Evolutionary conservation across 208 protist species (phyloP).

Genomic region (Acanthamoeba sp.): DNA sequence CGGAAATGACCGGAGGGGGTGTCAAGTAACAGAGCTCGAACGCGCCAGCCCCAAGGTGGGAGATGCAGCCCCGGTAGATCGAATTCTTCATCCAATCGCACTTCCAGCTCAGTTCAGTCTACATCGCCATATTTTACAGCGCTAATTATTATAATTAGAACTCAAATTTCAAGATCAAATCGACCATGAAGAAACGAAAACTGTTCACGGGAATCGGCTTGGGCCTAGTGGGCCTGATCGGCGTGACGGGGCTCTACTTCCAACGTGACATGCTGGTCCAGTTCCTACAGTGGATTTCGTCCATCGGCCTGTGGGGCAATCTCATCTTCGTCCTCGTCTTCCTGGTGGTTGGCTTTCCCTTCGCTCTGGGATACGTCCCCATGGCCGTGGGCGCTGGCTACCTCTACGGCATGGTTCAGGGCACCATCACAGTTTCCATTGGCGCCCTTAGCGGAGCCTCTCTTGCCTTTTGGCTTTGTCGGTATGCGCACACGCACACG

Average conservation of each 20-base stretch:
- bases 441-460: conserved; percentile 52
- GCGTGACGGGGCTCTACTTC: conserved; percentile 51
- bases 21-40: too few species aligned
- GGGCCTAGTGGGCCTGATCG: neutral
- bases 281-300: conserved; percentile 57
- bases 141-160: too few species aligned
- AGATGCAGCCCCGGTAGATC: conserved; percentile 13
- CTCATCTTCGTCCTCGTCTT: conserved; percentile 61
- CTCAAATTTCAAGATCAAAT: neutral
- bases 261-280: conserved; percentile 31
- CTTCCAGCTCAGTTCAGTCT: neutral
- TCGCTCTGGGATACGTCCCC: conserved; percentile 70
- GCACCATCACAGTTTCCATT: conserved; percentile 65
- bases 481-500: neutral
- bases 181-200: conserved; percentile 24
- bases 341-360: conserved; percentile 65
- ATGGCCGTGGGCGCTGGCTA: conserved; percentile 64
- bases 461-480: conserved; percentile 48
- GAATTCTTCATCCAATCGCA: neutral
- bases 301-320: conserved; percentile 69
- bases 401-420: conserved; percentile 67
- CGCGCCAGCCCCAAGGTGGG: neutral
- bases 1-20: too few species aligned
- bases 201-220: neutral
- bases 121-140: neutral